These are phyloP conservation scores for Phytophthora megakarya DNA, from an alignment of 352 stramenopile genomes.

Conservation along the genomic window DNA sequence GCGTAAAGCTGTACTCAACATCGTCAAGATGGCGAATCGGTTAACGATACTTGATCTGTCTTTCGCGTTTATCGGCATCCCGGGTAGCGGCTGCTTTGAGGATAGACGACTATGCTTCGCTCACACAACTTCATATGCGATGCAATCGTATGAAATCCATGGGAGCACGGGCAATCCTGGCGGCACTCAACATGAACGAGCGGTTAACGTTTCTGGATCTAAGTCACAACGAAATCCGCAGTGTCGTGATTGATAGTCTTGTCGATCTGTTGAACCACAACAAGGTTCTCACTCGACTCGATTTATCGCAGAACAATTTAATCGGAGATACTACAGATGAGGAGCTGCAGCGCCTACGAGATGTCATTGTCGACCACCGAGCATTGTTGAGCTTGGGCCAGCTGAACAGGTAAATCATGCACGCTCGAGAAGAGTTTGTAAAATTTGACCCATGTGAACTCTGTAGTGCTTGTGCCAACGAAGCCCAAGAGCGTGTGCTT, in stretches of 20 bases:
- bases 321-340: background rate
- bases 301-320: conserved; percentile 37
- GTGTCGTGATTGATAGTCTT: conserved; percentile 24
- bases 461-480: conserved; percentile 5
- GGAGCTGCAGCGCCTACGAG: background rate
- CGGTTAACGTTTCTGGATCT: conserved; percentile 38
- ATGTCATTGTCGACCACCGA: conserved; percentile 9
- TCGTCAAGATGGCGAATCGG: conserved; percentile 36
- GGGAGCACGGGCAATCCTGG: conserved; percentile 28
- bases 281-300: conserved; percentile 37
- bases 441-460: background rate
- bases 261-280: conserved; percentile 24
- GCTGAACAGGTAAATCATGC: conserved; percentile 22
- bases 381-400: conserved; percentile 19
- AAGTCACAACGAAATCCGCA: conserved; percentile 43
- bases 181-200: conserved; percentile 30
- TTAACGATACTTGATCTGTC: conserved; percentile 42
- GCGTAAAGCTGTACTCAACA: conserved; percentile 32
- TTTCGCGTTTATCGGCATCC: conserved; percentile 47
- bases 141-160: conserved; percentile 44
- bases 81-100: conserved; percentile 38
- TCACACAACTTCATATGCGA: conserved; percentile 40
- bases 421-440: background rate
- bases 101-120: conserved; percentile 37
- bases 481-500: conserved; percentile 11